A percentile compares a stretch with the other conserved stretches of the same genome.
Conservation (phyloP, 495 filamentous ascomycete genomes). For the Aspergillus sclerotioniger region DNA sequence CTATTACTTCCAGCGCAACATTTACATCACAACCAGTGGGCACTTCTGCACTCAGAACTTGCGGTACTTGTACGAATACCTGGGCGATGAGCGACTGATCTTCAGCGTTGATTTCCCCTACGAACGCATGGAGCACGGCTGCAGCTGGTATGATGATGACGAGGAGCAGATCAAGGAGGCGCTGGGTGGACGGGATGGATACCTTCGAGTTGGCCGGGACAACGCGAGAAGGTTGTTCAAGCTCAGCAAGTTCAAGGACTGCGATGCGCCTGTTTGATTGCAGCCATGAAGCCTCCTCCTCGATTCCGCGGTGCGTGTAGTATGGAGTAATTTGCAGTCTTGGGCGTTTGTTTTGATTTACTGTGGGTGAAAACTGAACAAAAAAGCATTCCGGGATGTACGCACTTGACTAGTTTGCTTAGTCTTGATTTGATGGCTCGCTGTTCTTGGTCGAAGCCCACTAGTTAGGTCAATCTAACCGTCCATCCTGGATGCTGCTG, state of each 20-base stretch:
- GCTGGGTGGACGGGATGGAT: constrained; percentile 26
- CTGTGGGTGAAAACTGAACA: too few species aligned
- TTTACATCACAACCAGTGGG: constrained; percentile 17
- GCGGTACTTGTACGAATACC: not conserved
- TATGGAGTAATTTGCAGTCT: not conserved
- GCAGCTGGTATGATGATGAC: constrained; percentile 6
- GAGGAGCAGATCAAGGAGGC: constrained; percentile 13
- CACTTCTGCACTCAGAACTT: not conserved
- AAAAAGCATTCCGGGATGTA: too few species aligned
- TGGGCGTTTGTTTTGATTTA: not conserved
- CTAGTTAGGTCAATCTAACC: too few species aligned
- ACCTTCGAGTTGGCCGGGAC: constrained; percentile 32
- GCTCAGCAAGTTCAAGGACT: constrained; percentile 25
- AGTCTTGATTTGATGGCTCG: too few species aligned
- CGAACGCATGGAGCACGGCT: constrained; percentile 3
- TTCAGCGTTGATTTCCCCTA: constrained; percentile 14
- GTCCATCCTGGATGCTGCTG: too few species aligned
- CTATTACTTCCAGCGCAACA: constrained; percentile 45
- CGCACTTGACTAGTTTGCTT: too few species aligned
- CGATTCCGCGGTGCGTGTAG: too few species aligned
- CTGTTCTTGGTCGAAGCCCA: too few species aligned
- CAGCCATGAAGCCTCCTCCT: too few species aligned
- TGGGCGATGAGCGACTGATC: constrained; percentile 7
- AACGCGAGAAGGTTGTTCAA: constrained; percentile 46
- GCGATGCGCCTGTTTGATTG: constrained; percentile 12